Evolutionary conservation across 2,329 filamentous ascomycete genomes (phyloP).

Genomic region (Diaporthe citriasiana): DNA sequence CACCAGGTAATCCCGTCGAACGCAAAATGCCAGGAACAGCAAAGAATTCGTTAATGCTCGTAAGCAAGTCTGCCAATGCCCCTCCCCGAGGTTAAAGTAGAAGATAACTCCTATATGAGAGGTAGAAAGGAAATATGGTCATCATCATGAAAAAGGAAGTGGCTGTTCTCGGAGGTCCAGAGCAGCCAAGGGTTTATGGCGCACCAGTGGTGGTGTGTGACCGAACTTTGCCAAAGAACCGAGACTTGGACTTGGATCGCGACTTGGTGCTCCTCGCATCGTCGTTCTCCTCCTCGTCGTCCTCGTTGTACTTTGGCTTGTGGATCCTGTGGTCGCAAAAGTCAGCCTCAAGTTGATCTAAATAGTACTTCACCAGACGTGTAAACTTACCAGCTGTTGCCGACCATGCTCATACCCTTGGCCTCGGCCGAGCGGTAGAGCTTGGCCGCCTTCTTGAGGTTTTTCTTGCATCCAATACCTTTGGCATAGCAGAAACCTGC

Average conservation of each 20-base stretch:
- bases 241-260: conserved; percentile 82
- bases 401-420: conserved; percentile 97
- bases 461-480: conserved; percentile 94
- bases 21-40: conserved; percentile 42
- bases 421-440: conserved; percentile 92
- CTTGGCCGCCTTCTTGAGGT: conserved; percentile 92
- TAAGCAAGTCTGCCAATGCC: conserved; percentile 37
- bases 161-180: neutral
- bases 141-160: conserved; percentile 39
- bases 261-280: conserved; percentile 69
- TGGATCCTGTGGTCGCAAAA: conserved; percentile 79
- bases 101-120: conserved; percentile 37
- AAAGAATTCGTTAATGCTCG: conserved; percentile 42
- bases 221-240: conserved; percentile 67
- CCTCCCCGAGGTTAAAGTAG: conserved; percentile 27
- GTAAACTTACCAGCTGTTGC: conserved; percentile 90
- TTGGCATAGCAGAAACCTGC: conserved; percentile 97
- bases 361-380: neutral
- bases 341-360: conserved; percentile 35
- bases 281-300: conserved; percentile 61
- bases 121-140: conserved; percentile 37
- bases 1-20: conserved; percentile 37
- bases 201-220: conserved; percentile 43
- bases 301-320: conserved; percentile 91
- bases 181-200: conserved; percentile 34